A percentile compares a stretch with the other conserved stretches of the same genome.
Conservation (phyloP, 2,329 filamentous ascomycete species). For the Capronia americana region DNA sequence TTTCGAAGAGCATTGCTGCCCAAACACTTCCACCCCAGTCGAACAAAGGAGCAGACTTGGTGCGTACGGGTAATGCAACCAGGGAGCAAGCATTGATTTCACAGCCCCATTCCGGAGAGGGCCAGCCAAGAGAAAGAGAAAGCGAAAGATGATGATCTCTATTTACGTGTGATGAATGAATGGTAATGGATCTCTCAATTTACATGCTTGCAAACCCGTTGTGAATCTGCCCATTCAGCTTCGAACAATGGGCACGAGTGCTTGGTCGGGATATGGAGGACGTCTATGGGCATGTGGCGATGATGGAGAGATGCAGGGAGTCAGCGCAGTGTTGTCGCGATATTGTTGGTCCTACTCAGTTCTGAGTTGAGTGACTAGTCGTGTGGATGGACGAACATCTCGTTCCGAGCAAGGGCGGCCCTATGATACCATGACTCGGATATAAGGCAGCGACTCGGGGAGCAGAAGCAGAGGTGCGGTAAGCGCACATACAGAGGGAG, state of each 20-base stretch:
- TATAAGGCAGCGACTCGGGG: not conserved
- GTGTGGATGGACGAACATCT: not conserved
- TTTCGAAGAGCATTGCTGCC: not conserved
- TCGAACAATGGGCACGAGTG: not conserved
- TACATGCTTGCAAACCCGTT: conserved; percentile 12
- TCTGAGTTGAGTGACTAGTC: not conserved
- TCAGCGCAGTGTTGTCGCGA: conserved; percentile 4
- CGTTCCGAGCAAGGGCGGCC: not conserved
- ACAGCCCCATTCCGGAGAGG: not conserved
- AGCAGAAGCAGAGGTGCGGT: not conserved
- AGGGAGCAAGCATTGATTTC: not conserved
- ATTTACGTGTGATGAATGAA: conserved; percentile 29
- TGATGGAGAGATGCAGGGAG: conserved; percentile 5
- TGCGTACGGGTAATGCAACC: not conserved
- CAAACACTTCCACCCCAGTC: not conserved
- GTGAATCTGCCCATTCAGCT: conserved; percentile 1
- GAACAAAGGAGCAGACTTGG: not conserved
- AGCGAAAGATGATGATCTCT: conserved; percentile 9
- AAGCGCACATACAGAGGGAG: not conserved
- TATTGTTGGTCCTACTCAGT: not conserved
- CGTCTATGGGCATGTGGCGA: not conserved
- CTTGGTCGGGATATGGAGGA: conserved; percentile 6
- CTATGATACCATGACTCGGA: not conserved
- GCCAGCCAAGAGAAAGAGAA: conserved; percentile 6
- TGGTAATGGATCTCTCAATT: conserved; percentile 25